phyloP scores from a whole-genome alignment of 1,139 yeast species.

The Maudiozyma humilis region DNA sequence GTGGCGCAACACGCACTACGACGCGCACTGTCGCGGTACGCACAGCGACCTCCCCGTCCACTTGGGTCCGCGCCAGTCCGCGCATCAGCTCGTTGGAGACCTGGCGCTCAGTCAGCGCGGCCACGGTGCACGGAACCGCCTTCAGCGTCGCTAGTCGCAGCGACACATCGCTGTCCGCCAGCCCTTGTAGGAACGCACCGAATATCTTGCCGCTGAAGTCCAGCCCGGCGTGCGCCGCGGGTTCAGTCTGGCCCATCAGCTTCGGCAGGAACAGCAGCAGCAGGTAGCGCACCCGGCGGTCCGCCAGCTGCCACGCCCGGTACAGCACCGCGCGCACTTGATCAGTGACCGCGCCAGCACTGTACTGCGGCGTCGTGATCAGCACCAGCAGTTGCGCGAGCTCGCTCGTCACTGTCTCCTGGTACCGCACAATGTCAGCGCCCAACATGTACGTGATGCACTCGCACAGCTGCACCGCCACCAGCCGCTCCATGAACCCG shows the following conservation, averaged over 20 bases:
- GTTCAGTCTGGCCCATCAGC: not conserved
- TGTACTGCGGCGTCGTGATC: not conserved
- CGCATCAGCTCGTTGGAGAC: slow-evolving; percentile 79
- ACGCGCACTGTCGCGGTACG: slow-evolving; percentile 79
- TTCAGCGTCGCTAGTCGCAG: slow-evolving; percentile 77
- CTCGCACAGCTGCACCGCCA: slow-evolving; percentile 50
- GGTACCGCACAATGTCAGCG: not conserved
- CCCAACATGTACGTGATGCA: not conserved
- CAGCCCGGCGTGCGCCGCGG: not conserved
- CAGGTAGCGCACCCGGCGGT: not conserved
- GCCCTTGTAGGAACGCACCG: slow-evolving; percentile 62
- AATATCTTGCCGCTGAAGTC: slow-evolving; percentile 63
- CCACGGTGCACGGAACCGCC: slow-evolving; percentile 55
- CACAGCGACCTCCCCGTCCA: slow-evolving; percentile 74
- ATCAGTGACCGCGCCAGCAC: not conserved
- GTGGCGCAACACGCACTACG: slow-evolving; percentile 60
- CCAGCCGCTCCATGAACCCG: slow-evolving; percentile 51
- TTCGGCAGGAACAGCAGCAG: not conserved
- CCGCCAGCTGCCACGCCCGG: not conserved
- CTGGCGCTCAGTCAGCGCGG: slow-evolving; percentile 68
- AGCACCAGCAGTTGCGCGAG: not conserved
- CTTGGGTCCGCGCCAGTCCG: slow-evolving; percentile 78
- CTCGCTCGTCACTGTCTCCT: not conserved
- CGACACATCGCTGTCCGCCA: slow-evolving; percentile 73
- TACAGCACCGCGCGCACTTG: not conserved